Evolutionary conservation across 2,329 filamentous ascomycete genomes (phyloP).

Genomic region (Daldinia eschscholtzii): DNA sequence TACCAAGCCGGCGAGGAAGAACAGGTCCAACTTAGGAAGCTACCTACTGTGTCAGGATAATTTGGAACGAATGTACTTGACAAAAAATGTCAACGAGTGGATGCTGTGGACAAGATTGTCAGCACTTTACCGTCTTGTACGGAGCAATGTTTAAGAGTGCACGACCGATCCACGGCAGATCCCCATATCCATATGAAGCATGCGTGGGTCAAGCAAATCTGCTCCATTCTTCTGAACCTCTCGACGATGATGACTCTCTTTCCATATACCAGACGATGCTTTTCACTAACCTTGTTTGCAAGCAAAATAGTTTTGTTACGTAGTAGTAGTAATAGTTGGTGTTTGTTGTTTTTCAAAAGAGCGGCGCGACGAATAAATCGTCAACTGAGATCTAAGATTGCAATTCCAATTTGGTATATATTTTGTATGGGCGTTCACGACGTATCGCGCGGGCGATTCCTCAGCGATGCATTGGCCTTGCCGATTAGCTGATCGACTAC

Average conservation of each 20-base stretch:
- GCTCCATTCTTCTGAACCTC: constrained; percentile 17
- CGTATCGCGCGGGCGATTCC: constrained; percentile 47
- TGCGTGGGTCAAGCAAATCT: constrained; percentile 25
- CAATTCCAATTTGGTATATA: constrained; percentile 22
- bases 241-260: background rate
- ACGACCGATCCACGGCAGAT: constrained; percentile 45
- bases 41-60: constrained; percentile 57
- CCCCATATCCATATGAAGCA: constrained; percentile 17
- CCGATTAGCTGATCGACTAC: constrained; percentile 34
- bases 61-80: constrained; percentile 63
- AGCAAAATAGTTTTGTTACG: constrained; percentile 40
- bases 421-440: constrained; percentile 43
- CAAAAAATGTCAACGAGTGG: constrained; percentile 58
- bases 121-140: constrained; percentile 32
- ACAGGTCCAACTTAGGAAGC: constrained; percentile 20
- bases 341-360: constrained; percentile 49
- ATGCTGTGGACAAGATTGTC: constrained; percentile 46
- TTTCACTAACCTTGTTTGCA: constrained; percentile 49
- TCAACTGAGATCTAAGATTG: constrained; percentile 46
- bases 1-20: constrained; percentile 19
- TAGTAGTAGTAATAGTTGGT: constrained; percentile 23
- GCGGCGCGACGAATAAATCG: constrained; percentile 54
- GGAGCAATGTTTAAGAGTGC: constrained; percentile 23
- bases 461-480: constrained; percentile 50
- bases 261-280: background rate